Conservation (phyloP, 106 monocot species). For the Allium sativum region DNA sequence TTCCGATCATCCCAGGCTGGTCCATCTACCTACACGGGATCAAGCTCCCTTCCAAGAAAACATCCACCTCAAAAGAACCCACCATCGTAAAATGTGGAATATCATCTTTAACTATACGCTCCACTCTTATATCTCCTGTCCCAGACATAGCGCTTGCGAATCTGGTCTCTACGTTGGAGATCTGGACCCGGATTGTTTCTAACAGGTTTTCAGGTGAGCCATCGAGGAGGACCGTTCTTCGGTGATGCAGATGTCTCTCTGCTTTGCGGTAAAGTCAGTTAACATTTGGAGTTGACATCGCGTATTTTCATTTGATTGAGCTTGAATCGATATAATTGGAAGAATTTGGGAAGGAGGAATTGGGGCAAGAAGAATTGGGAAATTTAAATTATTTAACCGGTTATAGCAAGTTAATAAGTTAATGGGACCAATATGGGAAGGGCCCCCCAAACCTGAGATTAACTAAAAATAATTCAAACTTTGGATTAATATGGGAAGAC, state of each 20-base stretch:
- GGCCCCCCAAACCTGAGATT: no score
- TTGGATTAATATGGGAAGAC: no score
- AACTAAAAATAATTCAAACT: no score
- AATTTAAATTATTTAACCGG: no score
- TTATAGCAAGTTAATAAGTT: no score
- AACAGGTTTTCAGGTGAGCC: constrained; percentile 47
- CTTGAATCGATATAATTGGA: no score
- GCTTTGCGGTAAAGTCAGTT: constrained; percentile 68
- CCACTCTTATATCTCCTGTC: constrained; percentile 47
- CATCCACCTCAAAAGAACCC: constrained; percentile 55
- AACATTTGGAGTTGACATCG: no score
- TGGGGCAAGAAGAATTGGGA: no score
- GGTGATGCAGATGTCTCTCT: constrained; percentile 40
- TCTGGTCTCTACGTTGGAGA: constrained; percentile 53
- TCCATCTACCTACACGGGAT: constrained; percentile 79
- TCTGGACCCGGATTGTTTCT: constrained; percentile 44
- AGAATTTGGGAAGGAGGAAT: no score
- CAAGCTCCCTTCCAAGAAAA: constrained; percentile 62
- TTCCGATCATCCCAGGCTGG: constrained; percentile 79
- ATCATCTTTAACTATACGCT: constrained; percentile 60
- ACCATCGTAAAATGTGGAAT: constrained; percentile 46
- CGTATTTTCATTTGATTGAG: no score
- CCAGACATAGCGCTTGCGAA: constrained; percentile 64
- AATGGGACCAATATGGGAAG: no score
- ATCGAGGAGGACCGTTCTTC: constrained; percentile 47